Evolutionary conservation across 2,329 filamentous ascomycete genomes (phyloP).

Genomic region (Fusarium graminum): DNA sequence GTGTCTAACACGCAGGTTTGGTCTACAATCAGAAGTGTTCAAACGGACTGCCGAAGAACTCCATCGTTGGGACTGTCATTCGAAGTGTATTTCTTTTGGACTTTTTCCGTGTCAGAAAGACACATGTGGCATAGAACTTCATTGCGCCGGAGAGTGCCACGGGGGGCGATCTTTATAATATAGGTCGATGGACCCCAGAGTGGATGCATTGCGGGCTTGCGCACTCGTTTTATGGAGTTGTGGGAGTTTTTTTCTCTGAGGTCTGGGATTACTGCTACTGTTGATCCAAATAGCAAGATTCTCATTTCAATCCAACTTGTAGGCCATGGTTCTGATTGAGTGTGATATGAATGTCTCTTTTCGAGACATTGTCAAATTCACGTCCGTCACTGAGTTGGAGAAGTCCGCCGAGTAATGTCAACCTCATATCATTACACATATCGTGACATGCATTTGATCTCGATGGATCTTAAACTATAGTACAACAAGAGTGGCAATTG

Average conservation of each 20-base stretch:
- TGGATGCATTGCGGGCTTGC: conserved; percentile 48
- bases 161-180: conserved; percentile 17
- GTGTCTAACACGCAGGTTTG: conserved; percentile 2
- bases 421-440: conserved; percentile 47
- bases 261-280: conserved; percentile 35
- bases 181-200: conserved; percentile 15
- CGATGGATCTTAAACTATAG: conserved; percentile 45
- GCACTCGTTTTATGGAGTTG: conserved; percentile 50
- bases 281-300: conserved; percentile 37
- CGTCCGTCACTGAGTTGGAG: not conserved
- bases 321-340: conserved; percentile 2
- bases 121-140: conserved; percentile 48
- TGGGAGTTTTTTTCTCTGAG: conserved; percentile 43
- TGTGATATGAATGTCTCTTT: not conserved
- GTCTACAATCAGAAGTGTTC: conserved; percentile 5
- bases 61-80: conserved; percentile 41
- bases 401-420: conserved; percentile 4
- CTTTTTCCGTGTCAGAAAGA: conserved; percentile 44
- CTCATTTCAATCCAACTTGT: conserved; percentile 36
- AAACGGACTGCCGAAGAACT: conserved; percentile 5
- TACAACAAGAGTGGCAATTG: conserved; percentile 51
- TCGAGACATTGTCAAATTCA: not conserved
- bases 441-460: conserved; percentile 43
- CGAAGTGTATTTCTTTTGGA: conserved; percentile 28
- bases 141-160: conserved; percentile 38